Evolutionary conservation across 2,329 filamentous ascomycete species (phyloP), one percentile per base, ranked within the genome.

Genomic region (Colletotrichum orchidophilum): DNA sequence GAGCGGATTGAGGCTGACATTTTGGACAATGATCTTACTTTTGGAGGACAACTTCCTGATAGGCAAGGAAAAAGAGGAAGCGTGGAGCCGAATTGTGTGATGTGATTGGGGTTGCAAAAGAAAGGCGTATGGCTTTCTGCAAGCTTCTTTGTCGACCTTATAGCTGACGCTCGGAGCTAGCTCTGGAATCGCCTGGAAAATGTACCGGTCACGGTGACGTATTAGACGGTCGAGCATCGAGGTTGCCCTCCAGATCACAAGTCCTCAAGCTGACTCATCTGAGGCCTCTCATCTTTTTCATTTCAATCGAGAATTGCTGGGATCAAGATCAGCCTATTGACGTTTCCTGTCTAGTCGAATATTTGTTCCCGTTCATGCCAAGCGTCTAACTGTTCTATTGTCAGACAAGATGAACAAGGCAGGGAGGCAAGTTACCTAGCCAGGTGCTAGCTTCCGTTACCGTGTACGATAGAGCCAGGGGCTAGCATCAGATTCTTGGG

Each of bases 1-100:
- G 53, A 29, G 12, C 69, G 64, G 15, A 68, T 13, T 2, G 69
- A 54, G 46, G 64, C 21, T 13, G 69, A 31, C 69, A 71, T 71
- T 31, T 15, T 29, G 18, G 5, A 8, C 33, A 55, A 2, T 46
- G 21, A 31, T 29, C 35, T 26, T 46, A 13, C 7, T 18, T 50
- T 50, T 39, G 29, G 6, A 2, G 18, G 18, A 12, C 18, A 29
- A 27, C 1, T 15, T 5, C 12, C 12, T 7, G 1, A 7, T 18
- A 21, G 3, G 12, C 9, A n/a, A 6, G 7, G 11, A 5, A 15
- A 24, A 21, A 15, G 42, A 11, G 15, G 6, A 5, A 39, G 15
- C 8, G n/a, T 8, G 8, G 39, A 46, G 39, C 1, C 11, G 18
- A 27, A n/a, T 26, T 27, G 24, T 1, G 59, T 4, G 1, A 26